Evolutionary conservation across 1,284 basidiomycete species (phyloP).

Genomic region (Phylloporus sp.): DNA sequence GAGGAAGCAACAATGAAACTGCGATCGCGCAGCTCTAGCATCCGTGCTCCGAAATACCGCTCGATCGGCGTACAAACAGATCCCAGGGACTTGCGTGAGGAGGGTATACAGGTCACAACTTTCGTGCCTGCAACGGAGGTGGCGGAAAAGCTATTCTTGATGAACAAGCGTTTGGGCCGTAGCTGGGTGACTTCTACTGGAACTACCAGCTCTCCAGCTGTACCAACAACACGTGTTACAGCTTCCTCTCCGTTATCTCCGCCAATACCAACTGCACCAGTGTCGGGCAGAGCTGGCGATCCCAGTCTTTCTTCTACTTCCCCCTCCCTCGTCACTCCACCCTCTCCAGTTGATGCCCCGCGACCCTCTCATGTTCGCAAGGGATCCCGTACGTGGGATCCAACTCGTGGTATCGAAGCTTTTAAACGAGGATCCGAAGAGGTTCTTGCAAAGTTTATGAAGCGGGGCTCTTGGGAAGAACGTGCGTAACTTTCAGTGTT

Average conservation of each 20-base stretch:
- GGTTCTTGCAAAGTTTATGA: conserved; percentile 77
- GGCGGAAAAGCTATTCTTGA: conserved; percentile 18
- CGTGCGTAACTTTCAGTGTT: conserved; percentile 24
- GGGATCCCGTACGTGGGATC: conserved; percentile 74
- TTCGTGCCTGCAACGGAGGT: conserved; percentile 20
- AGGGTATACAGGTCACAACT: conserved; percentile 29
- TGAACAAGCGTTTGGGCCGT: conserved; percentile 33
- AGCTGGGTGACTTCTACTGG: conserved; percentile 41
- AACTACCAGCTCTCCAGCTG: conserved; percentile 28
- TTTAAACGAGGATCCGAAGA: conserved; percentile 86
- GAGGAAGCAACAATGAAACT: conserved; percentile 37
- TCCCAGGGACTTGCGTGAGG: conserved; percentile 24
- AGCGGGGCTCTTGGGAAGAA: conserved; percentile 72
- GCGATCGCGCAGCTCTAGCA: conserved; percentile 25
- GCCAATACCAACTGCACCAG: not conserved
- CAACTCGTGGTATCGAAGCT: conserved; percentile 75
- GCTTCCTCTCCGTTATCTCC: conserved; percentile 9
- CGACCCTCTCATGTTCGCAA: conserved; percentile 26
- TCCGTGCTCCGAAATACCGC: conserved; percentile 22
- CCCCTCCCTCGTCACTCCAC: conserved; percentile 50
- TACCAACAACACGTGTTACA: conserved; percentile 32
- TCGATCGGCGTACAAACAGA: conserved; percentile 39
- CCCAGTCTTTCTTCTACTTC: not conserved
- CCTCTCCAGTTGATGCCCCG: conserved; percentile 48
- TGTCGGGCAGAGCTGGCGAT: conserved; percentile 4